phyloP scores from a whole-genome alignment of 2,329 filamentous ascomycete species.

The Colletotrichum navitas region DNA sequence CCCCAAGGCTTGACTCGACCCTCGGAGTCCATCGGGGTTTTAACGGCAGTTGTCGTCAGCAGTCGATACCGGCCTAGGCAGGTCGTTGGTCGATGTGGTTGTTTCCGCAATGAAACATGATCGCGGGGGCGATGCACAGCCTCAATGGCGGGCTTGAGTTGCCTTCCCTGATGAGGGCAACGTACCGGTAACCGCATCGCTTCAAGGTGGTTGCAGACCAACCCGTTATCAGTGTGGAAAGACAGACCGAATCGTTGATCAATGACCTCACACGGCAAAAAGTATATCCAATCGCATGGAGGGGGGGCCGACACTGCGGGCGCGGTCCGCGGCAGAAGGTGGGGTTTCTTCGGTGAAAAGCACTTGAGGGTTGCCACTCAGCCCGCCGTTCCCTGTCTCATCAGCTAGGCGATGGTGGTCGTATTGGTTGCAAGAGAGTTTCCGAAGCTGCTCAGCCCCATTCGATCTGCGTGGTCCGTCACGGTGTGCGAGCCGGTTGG shows the following conservation, averaged over 20 bases:
- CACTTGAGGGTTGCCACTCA: constrained; percentile 24
- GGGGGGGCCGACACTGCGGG: neutral
- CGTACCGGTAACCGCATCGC: neutral
- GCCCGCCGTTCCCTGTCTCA: constrained; percentile 20
- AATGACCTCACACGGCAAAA: neutral
- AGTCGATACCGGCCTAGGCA: neutral
- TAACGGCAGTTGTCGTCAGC: neutral
- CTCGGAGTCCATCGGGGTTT: neutral
- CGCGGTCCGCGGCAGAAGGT: neutral
- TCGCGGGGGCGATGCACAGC: constrained; percentile 7
- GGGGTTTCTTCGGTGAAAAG: constrained; percentile 15
- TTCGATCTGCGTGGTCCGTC: constrained; percentile 16
- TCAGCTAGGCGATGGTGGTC: neutral
- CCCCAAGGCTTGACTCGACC: neutral
- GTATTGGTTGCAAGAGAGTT: constrained; percentile 36
- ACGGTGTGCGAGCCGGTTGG: constrained; percentile 15
- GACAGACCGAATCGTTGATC: constrained; percentile 4
- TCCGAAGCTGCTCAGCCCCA: constrained; percentile 38
- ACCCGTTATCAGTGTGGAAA: neutral
- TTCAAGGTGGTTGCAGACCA: neutral
- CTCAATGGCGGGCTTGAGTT: neutral
- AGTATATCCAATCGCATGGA: neutral
- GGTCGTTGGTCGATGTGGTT: neutral
- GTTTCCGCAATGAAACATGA: neutral
- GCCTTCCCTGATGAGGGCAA: neutral